phyloP scores from a whole-genome alignment of 1,139 yeast genomes.

The Candida tetrigidarum region DNA sequence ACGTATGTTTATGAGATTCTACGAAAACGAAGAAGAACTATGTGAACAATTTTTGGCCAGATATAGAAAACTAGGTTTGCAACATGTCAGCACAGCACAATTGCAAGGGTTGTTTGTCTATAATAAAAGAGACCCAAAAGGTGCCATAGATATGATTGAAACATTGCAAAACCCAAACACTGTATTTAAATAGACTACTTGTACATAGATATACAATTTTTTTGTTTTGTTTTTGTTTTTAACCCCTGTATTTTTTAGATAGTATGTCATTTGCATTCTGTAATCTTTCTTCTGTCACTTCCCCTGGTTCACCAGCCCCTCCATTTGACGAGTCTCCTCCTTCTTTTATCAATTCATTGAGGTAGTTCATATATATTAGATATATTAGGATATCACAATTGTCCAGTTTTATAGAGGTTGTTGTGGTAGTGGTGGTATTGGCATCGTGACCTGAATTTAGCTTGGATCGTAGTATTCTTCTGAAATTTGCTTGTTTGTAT shows the following conservation, averaged over 20 bases:
- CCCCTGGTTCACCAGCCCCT: constrained; percentile 14
- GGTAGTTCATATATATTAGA: constrained; percentile 50
- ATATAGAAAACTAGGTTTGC: constrained; percentile 53
- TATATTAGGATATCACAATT: constrained; percentile 50
- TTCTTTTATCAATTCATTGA: constrained; percentile 36
- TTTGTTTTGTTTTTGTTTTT: too few species aligned
- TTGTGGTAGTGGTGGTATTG: neutral
- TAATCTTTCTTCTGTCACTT: constrained; percentile 18
- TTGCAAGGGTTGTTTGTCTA: constrained; percentile 94
- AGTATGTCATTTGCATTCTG: constrained; percentile 26
- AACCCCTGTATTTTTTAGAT: constrained; percentile 34
- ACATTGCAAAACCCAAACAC: constrained; percentile 38
- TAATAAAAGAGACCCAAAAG: constrained; percentile 81
- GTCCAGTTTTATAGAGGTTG: constrained; percentile 34
- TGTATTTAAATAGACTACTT: constrained; percentile 25
- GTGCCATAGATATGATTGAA: constrained; percentile 71
- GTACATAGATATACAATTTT: constrained; percentile 9
- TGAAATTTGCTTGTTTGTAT: constrained; percentile 25
- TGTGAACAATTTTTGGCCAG: constrained; percentile 66
- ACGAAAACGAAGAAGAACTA: constrained; percentile 63
- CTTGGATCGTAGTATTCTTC: constrained; percentile 18
- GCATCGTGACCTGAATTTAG: constrained; percentile 9
- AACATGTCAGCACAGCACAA: constrained; percentile 85
- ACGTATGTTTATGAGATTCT: constrained; percentile 87
- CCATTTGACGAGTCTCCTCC: constrained; percentile 14